Evolutionary conservation across 2,329 filamentous ascomycete species (phyloP).

Genomic region (Dactylella cylindrospora): DNA sequence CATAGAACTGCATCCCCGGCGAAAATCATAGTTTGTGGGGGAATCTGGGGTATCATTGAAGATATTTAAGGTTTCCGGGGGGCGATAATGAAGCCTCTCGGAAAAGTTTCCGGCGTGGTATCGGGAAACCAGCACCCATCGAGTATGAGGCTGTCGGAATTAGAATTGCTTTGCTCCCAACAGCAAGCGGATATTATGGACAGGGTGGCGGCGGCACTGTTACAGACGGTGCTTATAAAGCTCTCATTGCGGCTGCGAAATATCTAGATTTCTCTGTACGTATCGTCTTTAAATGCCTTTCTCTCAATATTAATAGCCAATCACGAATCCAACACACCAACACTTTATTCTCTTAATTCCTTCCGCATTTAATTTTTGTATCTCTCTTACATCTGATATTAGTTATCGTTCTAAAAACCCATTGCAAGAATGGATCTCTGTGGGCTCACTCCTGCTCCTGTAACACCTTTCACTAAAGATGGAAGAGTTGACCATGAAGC

Average conservation of each 20-base stretch:
- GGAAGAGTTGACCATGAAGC: slow-evolving; percentile 58
- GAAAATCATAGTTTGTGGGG: slow-evolving; percentile 1
- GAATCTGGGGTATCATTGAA: not conserved
- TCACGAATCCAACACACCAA: too few relatives aligned
- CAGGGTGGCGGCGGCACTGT: too few relatives aligned
- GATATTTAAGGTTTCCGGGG: not conserved
- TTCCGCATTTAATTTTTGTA: slow-evolving; percentile 48
- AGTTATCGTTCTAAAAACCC: not conserved
- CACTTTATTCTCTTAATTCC: too few relatives aligned
- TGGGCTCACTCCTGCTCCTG: slow-evolving; percentile 58
- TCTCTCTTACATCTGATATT: slow-evolving; percentile 23
- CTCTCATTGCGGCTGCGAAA: too few relatives aligned
- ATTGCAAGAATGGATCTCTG: slow-evolving; percentile 54
- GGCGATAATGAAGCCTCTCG: not conserved
- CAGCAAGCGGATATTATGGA: too few relatives aligned
- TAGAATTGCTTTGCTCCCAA: too few relatives aligned
- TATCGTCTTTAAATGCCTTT: not conserved
- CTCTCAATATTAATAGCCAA: not conserved
- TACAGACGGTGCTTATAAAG: too few relatives aligned
- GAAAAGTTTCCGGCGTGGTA: slow-evolving; percentile 31
- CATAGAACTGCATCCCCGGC: not conserved
- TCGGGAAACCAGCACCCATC: slow-evolving; percentile 44
- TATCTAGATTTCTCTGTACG: too few relatives aligned
- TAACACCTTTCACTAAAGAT: slow-evolving; percentile 58
- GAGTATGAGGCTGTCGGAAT: too few relatives aligned